Conservation (phyloP, 352 stramenopile species). For the Phytophthora lateralis region DNA sequence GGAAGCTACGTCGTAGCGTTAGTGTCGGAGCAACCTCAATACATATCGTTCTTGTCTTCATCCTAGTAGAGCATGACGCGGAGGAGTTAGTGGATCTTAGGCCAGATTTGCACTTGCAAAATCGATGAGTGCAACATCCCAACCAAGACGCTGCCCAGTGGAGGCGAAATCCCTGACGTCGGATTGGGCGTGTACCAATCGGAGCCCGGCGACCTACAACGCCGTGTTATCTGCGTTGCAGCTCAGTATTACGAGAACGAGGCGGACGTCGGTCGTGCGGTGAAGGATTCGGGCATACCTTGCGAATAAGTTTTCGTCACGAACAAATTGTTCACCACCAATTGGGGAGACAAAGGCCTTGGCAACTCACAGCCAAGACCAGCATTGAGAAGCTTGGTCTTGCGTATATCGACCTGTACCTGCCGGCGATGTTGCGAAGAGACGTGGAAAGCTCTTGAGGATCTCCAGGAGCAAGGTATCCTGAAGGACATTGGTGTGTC, state of each 20-base stretch:
- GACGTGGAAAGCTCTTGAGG: constrained; percentile 58
- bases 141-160: constrained; percentile 50
- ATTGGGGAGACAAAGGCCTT: constrained; percentile 76
- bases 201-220: constrained; percentile 55
- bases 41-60: not conserved
- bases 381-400: constrained; percentile 66
- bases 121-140: constrained; percentile 11
- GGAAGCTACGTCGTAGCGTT: too few species aligned
- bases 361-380: constrained; percentile 32
- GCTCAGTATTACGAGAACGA: constrained; percentile 90
- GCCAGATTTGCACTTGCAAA: not conserved
- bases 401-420: constrained; percentile 83
- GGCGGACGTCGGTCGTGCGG: constrained; percentile 72
- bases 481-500: constrained; percentile 88
- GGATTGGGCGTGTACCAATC: constrained; percentile 64
- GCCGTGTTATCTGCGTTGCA: constrained; percentile 59
- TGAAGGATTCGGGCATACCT: constrained; percentile 71
- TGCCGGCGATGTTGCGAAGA: constrained; percentile 58
- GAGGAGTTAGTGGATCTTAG: not conserved
- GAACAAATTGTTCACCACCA: constrained; percentile 68
- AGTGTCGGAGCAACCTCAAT: not conserved
- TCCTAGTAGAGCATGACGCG: not conserved
- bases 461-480: constrained; percentile 56
- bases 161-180: constrained; percentile 48
- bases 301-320: constrained; percentile 85